Conservation (phyloP, 768 basidiomycete species). For the Rhodotorula graminis region DNA sequence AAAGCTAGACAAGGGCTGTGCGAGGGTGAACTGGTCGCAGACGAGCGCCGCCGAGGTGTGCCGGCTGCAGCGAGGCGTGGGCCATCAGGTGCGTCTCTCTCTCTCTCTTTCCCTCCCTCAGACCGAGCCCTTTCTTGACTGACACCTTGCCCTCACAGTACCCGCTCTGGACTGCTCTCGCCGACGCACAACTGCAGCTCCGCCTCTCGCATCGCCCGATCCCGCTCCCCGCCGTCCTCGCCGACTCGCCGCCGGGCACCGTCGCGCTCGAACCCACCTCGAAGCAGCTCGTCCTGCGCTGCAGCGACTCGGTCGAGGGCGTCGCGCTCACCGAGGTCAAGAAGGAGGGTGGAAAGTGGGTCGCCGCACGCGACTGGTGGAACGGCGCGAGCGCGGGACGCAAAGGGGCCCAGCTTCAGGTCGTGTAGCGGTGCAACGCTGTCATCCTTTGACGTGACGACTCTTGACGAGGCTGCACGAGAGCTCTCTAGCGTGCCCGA, state of each 20-base stretch:
- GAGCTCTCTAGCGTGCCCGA: no score
- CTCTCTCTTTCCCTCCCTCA: no score
- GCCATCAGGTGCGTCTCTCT: slow-evolving; percentile 27
- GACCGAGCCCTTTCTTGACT: neutral
- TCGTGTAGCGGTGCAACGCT: neutral
- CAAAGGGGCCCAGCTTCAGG: neutral
- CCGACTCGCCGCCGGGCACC: neutral
- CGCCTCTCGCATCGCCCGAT: neutral
- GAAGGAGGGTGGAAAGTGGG: slow-evolving; percentile 21
- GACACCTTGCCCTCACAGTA: neutral
- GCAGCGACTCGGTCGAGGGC: neutral
- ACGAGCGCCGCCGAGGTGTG: neutral
- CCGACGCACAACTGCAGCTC: neutral
- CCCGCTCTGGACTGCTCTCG: slow-evolving; percentile 16
- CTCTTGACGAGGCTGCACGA: no score
- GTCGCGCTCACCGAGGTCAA: slow-evolving; percentile 13
- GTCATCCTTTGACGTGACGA: no score
- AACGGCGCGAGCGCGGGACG: slow-evolving; percentile 3
- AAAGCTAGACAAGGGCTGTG: slow-evolving; percentile 6
- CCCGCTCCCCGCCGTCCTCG: neutral
- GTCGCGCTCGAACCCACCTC: neutral
- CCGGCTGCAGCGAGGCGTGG: slow-evolving; percentile 9
- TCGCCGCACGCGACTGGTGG: slow-evolving; percentile 30
- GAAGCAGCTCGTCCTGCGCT: neutral
- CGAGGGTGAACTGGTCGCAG: neutral